Evolutionary conservation across 2,329 filamentous ascomycete genomes (phyloP).

Genomic region (Leptographium wingfieldii): DNA sequence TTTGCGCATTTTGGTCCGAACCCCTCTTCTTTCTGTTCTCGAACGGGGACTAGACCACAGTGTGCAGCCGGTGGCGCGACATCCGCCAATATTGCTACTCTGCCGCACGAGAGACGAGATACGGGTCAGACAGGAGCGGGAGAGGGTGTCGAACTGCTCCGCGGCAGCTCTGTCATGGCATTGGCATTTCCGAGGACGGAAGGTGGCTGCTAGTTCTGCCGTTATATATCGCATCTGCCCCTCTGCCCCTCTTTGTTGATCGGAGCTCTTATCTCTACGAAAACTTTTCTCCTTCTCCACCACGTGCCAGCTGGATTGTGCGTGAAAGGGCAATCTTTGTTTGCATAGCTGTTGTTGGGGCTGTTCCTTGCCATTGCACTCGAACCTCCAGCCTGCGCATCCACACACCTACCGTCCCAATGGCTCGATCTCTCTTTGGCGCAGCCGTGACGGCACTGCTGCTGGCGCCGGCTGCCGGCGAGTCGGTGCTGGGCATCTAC

Average conservation of each 20-base stretch:
- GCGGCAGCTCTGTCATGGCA: neutral
- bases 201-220: neutral
- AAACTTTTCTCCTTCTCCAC: neutral
- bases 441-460: neutral
- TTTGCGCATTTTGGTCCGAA: neutral
- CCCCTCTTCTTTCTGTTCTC: neutral
- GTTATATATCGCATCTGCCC: neutral
- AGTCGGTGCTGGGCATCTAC: slow-evolving; percentile 70
- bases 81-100: neutral
- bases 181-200: neutral
- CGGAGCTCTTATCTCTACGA: neutral
- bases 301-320: no score
- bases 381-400: neutral
- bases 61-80: neutral
- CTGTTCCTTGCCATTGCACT: no score
- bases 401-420: neutral
- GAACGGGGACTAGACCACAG: neutral
- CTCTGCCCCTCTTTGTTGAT: neutral
- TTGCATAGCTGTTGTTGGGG: no score
- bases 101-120: neutral
- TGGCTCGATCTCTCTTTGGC: neutral
- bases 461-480: slow-evolving; percentile 18
- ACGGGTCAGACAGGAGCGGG: neutral
- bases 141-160: neutral
- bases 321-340: no score